These are phyloP conservation scores for Casuarina glauca DNA, from an alignment of 306 rosid species.

Conservation along the genomic window DNA sequence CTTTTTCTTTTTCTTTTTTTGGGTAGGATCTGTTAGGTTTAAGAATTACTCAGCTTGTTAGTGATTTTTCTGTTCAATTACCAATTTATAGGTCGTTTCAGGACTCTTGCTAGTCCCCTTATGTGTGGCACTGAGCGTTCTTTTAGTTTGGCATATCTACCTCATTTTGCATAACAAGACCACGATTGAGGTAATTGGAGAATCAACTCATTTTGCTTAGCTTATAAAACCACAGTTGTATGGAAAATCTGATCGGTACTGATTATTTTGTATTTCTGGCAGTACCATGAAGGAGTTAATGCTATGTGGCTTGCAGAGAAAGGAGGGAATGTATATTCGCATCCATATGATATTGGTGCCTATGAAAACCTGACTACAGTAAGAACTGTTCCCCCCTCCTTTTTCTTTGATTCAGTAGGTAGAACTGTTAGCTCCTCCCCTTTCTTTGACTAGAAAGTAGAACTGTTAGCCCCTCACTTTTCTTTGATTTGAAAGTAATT, in stretches of 20 bases:
- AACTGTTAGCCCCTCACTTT: constrained; percentile 3
- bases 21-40: constrained; percentile 8
- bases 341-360: constrained; percentile 94
- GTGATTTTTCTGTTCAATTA: constrained; percentile 37
- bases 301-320: constrained; percentile 97
- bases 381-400: constrained; percentile 25
- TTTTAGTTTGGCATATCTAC: constrained; percentile 91
- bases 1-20: no score
- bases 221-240: constrained; percentile 25
- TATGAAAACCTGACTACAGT: constrained; percentile 81
- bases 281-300: constrained; percentile 96
- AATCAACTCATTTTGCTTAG: constrained; percentile 22
- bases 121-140: constrained; percentile 66
- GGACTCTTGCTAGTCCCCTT: constrained; percentile 76
- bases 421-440: constrained; percentile 16
- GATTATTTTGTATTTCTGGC: constrained; percentile 38
- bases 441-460: background rate
- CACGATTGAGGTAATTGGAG: constrained; percentile 77
- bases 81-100: constrained; percentile 65
- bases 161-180: constrained; percentile 90
- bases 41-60: constrained; percentile 9
- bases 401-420: background rate
- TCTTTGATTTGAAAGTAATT: background rate
- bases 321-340: constrained; percentile 81
- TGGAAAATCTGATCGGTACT: constrained; percentile 17